Conservation (phyloP, 805 yeast species). For the Barnettozyma sucrosica region DNA sequence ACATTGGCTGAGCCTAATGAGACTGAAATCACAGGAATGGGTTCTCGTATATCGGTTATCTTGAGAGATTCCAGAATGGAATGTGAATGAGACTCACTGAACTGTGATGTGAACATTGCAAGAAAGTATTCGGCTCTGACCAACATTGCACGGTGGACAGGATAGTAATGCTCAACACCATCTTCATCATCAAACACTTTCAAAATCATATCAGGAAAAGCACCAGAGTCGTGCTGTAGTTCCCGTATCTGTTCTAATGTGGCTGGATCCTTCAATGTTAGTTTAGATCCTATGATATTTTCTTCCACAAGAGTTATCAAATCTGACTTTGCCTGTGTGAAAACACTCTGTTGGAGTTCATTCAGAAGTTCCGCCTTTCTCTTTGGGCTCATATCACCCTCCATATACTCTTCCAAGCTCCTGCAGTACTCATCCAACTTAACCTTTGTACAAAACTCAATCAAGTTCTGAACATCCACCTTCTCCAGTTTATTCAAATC, state of each 20-base stretch:
- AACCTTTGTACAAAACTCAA: conserved; percentile 30
- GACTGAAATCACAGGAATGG: conserved; percentile 29
- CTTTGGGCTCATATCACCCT: conserved; percentile 23
- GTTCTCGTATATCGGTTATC: conserved; percentile 9
- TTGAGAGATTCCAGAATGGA: conserved; percentile 8
- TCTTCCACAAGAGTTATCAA: conserved; percentile 15
- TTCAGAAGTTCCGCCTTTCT: conserved; percentile 30
- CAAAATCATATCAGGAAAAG: conserved; percentile 45
- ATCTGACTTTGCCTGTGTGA: conserved; percentile 19
- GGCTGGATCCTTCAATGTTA: conserved; percentile 3
- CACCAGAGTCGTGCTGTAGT: conserved; percentile 12
- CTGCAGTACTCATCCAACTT: conserved; percentile 33
- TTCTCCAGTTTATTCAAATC: conserved; percentile 34
- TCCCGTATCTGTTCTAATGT: conserved; percentile 7
- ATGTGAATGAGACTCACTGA: conserved; percentile 30
- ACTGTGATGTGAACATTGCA: conserved; percentile 53
- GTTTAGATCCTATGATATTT: conserved; percentile 16
- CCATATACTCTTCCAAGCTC: conserved; percentile 28
- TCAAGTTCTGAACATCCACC: conserved; percentile 26
- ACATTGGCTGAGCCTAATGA: conserved; percentile 29
- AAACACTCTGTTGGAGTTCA: conserved; percentile 20
- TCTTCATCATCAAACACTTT: conserved; percentile 29
- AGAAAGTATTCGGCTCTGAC: conserved; percentile 58
- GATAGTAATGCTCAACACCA: conserved; percentile 37
- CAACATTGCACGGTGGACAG: conserved; percentile 58